Percentiles rank a stretch among this genome's conserved stretches.
phyloP scores from a whole-genome alignment of 805 yeast species.

The Metschnikowia continentalis region DNA sequence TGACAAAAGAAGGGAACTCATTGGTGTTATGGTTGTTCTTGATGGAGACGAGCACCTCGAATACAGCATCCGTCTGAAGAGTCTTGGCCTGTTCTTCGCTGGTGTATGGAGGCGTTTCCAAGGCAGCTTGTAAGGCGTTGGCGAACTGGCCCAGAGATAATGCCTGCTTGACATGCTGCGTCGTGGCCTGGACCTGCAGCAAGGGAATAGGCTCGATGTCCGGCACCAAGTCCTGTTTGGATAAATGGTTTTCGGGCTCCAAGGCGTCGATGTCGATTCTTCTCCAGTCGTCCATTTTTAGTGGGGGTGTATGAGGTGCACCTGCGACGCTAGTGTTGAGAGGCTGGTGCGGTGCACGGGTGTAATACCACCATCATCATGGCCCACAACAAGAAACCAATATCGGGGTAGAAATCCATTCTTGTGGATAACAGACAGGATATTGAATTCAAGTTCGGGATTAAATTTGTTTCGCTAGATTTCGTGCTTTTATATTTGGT shows the following conservation, averaged over 20 bases:
- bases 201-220: conserved; percentile 41
- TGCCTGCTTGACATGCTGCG: conserved; percentile 55
- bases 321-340: not conserved
- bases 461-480: no score
- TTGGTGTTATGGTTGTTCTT: conserved; percentile 55
- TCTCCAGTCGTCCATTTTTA: conserved; percentile 74
- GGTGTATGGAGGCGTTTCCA: conserved; percentile 80
- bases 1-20: conserved; percentile 62
- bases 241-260: conserved; percentile 74
- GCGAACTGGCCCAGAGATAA: conserved; percentile 68
- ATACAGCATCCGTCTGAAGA: conserved; percentile 43
- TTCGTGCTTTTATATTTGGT: no score
- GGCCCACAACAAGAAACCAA: no score
- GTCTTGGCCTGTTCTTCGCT: conserved; percentile 56
- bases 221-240: conserved; percentile 60
- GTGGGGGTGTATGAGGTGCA: not conserved
- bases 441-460: no score
- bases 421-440: no score
- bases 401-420: no score
- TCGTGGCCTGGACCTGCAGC: conserved; percentile 51
- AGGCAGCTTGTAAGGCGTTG: conserved; percentile 61
- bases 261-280: conserved; percentile 89
- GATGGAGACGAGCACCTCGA: conserved; percentile 58
- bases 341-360: conserved; percentile 4
- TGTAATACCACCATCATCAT: not conserved